Conservation (phyloP, 768 basidiomycete species). For the Boletus eberwhitei region DNA sequence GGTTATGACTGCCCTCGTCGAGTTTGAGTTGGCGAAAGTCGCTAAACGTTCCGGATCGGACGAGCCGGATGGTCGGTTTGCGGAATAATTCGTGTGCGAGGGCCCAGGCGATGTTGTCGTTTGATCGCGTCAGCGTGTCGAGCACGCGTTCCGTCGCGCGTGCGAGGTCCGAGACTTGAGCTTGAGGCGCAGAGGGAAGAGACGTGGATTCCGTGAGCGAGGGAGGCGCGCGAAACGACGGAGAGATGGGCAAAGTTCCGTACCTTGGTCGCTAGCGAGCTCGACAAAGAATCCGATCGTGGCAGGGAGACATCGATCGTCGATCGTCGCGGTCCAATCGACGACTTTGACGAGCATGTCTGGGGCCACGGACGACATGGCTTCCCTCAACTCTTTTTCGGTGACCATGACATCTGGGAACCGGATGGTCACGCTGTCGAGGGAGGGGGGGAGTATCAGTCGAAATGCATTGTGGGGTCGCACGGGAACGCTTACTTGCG, state of each 20-base stretch:
- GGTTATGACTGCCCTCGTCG: slow-evolving; percentile 2
- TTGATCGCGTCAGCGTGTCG: slow-evolving; percentile 1
- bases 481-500: slow-evolving; percentile 7
- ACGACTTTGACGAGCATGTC: background rate
- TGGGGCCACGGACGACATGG: background rate
- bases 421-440: slow-evolving; percentile 4
- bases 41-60: slow-evolving; percentile 20
- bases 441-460: background rate
- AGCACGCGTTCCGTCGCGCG: slow-evolving; percentile 4
- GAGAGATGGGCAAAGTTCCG: background rate
- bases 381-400: slow-evolving; percentile 9
- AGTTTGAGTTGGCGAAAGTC: slow-evolving; percentile 19
- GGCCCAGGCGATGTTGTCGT: background rate
- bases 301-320: slow-evolving; percentile 1
- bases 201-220: background rate
- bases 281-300: slow-evolving; percentile 19
- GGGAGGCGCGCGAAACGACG: too few species aligned
- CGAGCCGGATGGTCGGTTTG: slow-evolving; percentile 22
- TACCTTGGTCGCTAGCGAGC: slow-evolving; percentile 4
- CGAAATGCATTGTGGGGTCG: too few species aligned
- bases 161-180: background rate
- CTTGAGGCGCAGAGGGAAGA: background rate
- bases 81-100: background rate
- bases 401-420: slow-evolving; percentile 11
- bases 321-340: slow-evolving; percentile 15